These are phyloP conservation scores for Daldinia sp. DNA, from an alignment of 2,329 filamentous ascomycete species.

Conservation along the genomic window DNA sequence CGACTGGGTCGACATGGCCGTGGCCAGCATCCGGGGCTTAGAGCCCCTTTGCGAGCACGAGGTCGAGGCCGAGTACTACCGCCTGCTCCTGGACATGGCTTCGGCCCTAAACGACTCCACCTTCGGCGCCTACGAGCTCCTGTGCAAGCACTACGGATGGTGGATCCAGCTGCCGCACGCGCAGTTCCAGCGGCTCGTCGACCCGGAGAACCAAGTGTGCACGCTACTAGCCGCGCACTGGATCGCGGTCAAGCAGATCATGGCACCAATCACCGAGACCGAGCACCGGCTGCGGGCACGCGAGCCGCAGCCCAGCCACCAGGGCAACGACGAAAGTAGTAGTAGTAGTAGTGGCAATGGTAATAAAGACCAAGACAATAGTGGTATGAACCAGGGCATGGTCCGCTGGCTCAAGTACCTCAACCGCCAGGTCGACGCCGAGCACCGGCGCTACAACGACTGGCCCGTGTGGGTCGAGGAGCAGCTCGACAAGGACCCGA, in stretches of 20 bases:
- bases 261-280: constrained; percentile 56
- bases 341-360: background rate
- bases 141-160: constrained; percentile 60
- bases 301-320: constrained; percentile 30
- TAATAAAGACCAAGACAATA: background rate
- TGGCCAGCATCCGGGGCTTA: constrained; percentile 43
- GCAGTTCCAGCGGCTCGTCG: constrained; percentile 59
- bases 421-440: constrained; percentile 56
- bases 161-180: constrained; percentile 66
- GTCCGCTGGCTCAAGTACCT: constrained; percentile 60
- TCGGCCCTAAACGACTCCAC: constrained; percentile 62
- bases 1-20: constrained; percentile 57
- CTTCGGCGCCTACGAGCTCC: constrained; percentile 57
- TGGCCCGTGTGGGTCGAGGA: constrained; percentile 65
- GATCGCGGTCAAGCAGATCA: constrained; percentile 63
- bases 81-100: constrained; percentile 56
- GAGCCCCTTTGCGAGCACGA: constrained; percentile 51
- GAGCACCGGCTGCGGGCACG: constrained; percentile 44
- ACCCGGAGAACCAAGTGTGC: constrained; percentile 56
- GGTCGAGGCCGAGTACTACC: constrained; percentile 58
- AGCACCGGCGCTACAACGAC: constrained; percentile 57
- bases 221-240: constrained; percentile 62
- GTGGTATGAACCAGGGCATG: constrained; percentile 52
- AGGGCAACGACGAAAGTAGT: background rate
- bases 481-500: constrained; percentile 56